Evolutionary conservation across 768 basidiomycete species (phyloP).

Genomic region (Tricholoma matsutake): DNA sequence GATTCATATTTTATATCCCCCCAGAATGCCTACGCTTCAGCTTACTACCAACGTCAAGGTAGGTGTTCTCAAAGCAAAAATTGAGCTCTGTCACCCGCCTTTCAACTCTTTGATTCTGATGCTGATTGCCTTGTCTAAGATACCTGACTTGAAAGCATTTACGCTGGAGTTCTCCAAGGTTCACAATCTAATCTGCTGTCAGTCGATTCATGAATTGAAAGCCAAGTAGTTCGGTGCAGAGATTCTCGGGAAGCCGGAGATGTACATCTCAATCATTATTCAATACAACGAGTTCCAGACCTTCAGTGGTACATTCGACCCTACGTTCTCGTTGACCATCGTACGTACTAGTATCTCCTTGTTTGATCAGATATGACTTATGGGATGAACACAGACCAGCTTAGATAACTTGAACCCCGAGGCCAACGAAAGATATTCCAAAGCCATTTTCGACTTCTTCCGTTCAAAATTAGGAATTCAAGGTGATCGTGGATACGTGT

Average conservation of each 20-base stretch:
- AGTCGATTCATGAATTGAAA: neutral
- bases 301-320: conserved; percentile 62
- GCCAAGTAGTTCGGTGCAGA: conserved; percentile 46
- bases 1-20: neutral
- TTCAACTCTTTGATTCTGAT: neutral
- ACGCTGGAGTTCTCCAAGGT: conserved; percentile 59
- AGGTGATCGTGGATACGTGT: conserved; percentile 62
- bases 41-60: conserved; percentile 45
- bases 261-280: conserved; percentile 51
- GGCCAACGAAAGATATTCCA: conserved; percentile 51
- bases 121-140: conserved; percentile 12
- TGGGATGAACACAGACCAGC: conserved; percentile 39
- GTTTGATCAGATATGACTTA: neutral
- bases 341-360: conserved; percentile 36
- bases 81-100: too few relatives aligned
- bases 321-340: conserved; percentile 55
- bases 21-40: conserved; percentile 40
- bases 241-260: conserved; percentile 52
- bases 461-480: conserved; percentile 48
- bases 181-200: neutral
- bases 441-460: conserved; percentile 52
- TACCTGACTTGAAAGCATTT: conserved; percentile 39
- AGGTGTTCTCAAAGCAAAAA: too few relatives aligned
- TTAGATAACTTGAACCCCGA: conserved; percentile 52
- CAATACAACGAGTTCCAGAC: conserved; percentile 57